phyloP scores from a whole-genome alignment of 2,329 filamentous ascomycete species.

The Diplodia corticola region DNA sequence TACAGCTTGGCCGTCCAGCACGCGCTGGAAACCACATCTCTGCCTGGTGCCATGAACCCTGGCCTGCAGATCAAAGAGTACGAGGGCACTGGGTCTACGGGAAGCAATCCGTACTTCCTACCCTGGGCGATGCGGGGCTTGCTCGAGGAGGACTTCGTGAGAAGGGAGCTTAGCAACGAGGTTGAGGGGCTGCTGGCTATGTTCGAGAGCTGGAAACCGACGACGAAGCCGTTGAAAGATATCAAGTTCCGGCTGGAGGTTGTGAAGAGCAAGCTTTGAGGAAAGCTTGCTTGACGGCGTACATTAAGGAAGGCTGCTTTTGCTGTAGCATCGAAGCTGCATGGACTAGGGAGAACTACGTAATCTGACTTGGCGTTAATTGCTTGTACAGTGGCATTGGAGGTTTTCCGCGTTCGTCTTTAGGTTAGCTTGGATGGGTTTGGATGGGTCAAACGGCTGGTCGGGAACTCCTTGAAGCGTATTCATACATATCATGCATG shows the following conservation, averaged over 20 bases:
- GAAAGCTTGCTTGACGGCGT: background rate
- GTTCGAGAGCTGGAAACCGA: constrained; percentile 92
- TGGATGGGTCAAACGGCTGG: background rate
- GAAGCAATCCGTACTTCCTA: constrained; percentile 82
- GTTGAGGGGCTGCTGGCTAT: constrained; percentile 76
- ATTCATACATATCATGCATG: background rate
- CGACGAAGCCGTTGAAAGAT: constrained; percentile 88
- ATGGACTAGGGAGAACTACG: background rate
- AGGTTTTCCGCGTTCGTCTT: background rate
- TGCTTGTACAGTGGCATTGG: background rate
- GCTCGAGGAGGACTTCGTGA: constrained; percentile 88
- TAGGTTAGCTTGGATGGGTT: background rate
- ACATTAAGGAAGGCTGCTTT: background rate
- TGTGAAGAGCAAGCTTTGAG: constrained; percentile 75
- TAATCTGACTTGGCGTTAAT: background rate
- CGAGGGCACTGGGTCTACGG: constrained; percentile 30
- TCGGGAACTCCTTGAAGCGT: background rate
- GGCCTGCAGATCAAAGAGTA: constrained; percentile 38
- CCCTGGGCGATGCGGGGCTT: constrained; percentile 96
- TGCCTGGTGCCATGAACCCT: constrained; percentile 30
- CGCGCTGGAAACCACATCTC: constrained; percentile 49
- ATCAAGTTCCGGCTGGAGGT: constrained; percentile 93
- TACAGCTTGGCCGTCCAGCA: constrained; percentile 64
- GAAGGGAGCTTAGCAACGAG: constrained; percentile 74
- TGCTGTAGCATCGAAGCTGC: background rate